Evolutionary conservation across 306 rosid genomes (phyloP).

Genomic region (Begonia fuchsioides): DNA sequence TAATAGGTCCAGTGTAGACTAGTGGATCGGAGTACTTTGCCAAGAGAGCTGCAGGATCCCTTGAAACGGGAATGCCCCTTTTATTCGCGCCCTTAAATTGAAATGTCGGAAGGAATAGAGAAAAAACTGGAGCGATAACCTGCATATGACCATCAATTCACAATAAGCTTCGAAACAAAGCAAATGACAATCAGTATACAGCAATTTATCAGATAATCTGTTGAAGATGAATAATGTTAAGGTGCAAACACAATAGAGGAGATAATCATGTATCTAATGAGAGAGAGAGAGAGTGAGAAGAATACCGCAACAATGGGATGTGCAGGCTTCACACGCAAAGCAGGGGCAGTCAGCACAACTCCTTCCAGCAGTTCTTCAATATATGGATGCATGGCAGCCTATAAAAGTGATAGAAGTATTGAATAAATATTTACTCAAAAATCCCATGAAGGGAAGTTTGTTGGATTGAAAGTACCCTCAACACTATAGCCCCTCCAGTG

Average conservation of each 20-base stretch:
- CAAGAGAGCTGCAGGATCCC: constrained; percentile 66
- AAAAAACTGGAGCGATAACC: constrained; percentile 64
- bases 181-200: no score
- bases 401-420: not conserved
- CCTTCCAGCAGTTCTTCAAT: constrained; percentile 50
- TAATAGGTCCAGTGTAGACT: constrained; percentile 59
- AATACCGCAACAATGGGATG: constrained; percentile 55
- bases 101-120: constrained; percentile 53
- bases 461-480: constrained; percentile 35
- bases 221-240: not conserved
- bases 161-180: no score
- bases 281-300: no score
- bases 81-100: constrained; percentile 53
- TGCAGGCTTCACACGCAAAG: constrained; percentile 70
- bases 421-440: not conserved
- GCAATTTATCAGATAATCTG: not conserved
- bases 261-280: no score
- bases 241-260: constrained; percentile 9
- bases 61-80: constrained; percentile 39
- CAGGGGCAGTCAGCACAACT: constrained; percentile 75
- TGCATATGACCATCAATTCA: constrained; percentile 2
- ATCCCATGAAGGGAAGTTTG: not conserved
- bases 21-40: constrained; percentile 83
- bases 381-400: constrained; percentile 68
- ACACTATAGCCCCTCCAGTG: constrained; percentile 78